Conservation (phyloP, 495 filamentous ascomycete genomes). For the Bacidia gigantensis region DNA sequence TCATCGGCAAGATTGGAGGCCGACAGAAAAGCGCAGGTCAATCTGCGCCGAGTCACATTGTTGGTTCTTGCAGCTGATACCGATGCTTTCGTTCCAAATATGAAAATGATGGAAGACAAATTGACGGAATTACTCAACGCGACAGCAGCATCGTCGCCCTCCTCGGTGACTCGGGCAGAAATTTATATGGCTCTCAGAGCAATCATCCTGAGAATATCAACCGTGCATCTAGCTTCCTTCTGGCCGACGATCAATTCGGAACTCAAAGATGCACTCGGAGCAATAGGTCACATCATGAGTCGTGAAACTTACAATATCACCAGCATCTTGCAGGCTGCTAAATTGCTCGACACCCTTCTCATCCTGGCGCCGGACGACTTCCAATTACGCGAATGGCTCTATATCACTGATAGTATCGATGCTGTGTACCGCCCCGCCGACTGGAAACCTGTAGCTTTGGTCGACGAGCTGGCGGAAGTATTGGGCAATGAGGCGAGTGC, state of each 20-base stretch:
- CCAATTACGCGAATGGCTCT: conserved; percentile 91
- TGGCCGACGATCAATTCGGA: conserved; percentile 89
- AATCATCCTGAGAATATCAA: conserved; percentile 57
- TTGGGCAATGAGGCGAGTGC: conserved; percentile 40
- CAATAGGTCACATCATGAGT: conserved; percentile 54
- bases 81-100: conserved; percentile 67
- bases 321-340: conserved; percentile 76
- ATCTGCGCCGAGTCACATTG: conserved; percentile 67
- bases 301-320: conserved; percentile 64
- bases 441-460: conserved; percentile 61
- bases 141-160: conserved; percentile 82
- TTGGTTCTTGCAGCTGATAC: conserved; percentile 57
- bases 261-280: conserved; percentile 67
- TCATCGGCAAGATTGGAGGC: conserved; percentile 88
- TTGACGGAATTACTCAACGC: conserved; percentile 73
- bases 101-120: conserved; percentile 64
- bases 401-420: conserved; percentile 92
- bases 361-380: conserved; percentile 88
- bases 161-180: conserved; percentile 75
- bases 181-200: conserved; percentile 81
- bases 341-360: conserved; percentile 74
- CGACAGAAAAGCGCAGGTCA: conserved; percentile 84
- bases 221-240: conserved; percentile 62
- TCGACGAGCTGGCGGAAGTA: conserved; percentile 74
- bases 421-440: conserved; percentile 74